phyloP scores from a whole-genome alignment of 495 filamentous ascomycete species.

The Neurospora tetrasperma region DNA sequence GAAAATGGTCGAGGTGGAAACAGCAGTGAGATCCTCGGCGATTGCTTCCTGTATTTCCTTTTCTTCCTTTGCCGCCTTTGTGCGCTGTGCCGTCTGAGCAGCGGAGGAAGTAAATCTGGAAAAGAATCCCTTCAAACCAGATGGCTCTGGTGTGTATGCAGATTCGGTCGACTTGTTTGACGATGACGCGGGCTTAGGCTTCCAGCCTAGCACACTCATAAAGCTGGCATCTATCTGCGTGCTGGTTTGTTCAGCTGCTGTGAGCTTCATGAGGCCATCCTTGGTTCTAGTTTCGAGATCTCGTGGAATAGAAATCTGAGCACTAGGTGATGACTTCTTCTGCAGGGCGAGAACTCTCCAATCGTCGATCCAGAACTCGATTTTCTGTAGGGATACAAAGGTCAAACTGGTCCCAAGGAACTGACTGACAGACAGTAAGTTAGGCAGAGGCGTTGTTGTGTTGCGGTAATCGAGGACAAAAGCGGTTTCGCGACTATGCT shows the following conservation, averaged over 20 bases:
- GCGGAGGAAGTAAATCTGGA: slow-evolving; percentile 49
- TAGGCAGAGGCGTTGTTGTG: slow-evolving; percentile 70
- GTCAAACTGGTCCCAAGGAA: slow-evolving; percentile 93
- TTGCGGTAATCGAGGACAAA: slow-evolving; percentile 93
- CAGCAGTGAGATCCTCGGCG: slow-evolving; percentile 54
- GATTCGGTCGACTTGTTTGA: slow-evolving; percentile 27
- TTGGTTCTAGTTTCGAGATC: slow-evolving; percentile 72
- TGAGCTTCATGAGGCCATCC: slow-evolving; percentile 76
- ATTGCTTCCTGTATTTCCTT: slow-evolving; percentile 44
- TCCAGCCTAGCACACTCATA: slow-evolving; percentile 84
- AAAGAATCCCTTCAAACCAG: slow-evolving; percentile 70
- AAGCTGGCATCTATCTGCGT: slow-evolving; percentile 86
- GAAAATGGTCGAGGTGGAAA: slow-evolving; percentile 67
- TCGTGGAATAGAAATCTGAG: slow-evolving; percentile 60
- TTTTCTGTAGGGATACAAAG: slow-evolving; percentile 77
- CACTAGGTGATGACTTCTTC: slow-evolving; percentile 74
- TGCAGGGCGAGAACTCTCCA: slow-evolving; percentile 63
- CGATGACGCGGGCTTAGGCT: slow-evolving; percentile 38
- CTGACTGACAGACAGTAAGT: slow-evolving; percentile 72
- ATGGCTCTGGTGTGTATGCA: slow-evolving; percentile 31
- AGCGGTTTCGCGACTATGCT: slow-evolving; percentile 60
- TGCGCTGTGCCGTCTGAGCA: slow-evolving; percentile 28
- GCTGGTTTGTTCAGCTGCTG: slow-evolving; percentile 61
- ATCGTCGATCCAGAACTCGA: slow-evolving; percentile 87
- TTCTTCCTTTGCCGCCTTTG: slow-evolving; percentile 42